A percentile compares a stretch with the other conserved stretches of the same genome.
These are phyloP conservation scores for Cryptococcus wingfieldii DNA, from an alignment of 1,284 basidiomycete genomes.

Conservation along the genomic window DNA sequence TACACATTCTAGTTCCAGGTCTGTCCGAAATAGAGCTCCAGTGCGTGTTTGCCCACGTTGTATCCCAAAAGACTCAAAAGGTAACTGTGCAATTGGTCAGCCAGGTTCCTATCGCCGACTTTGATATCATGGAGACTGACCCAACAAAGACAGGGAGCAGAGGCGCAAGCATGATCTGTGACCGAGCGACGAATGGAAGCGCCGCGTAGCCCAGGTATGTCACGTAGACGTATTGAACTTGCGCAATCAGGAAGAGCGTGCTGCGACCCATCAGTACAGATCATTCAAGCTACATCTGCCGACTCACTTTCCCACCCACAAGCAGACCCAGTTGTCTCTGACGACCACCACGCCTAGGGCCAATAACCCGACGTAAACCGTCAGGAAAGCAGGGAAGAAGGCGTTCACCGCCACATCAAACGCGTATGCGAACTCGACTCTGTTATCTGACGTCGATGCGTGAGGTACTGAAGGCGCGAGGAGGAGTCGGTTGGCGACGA, in stretches of 20 bases:
- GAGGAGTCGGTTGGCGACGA: slow-evolving; percentile 67
- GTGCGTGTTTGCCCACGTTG: slow-evolving; percentile 74
- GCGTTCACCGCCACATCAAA: slow-evolving; percentile 94
- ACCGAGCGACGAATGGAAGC: slow-evolving; percentile 82
- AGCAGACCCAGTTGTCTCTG: slow-evolving; percentile 80
- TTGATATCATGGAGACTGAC: slow-evolving; percentile 13
- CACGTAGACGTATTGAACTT: slow-evolving; percentile 80
- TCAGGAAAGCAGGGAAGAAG: slow-evolving; percentile 87
- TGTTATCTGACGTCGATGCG: slow-evolving; percentile 64
- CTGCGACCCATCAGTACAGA: slow-evolving; percentile 10
- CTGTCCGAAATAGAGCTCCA: slow-evolving; percentile 69
- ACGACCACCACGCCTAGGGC: slow-evolving; percentile 76
- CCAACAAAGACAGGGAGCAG: slow-evolving; percentile 75
- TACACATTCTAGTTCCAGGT: slow-evolving; percentile 19
- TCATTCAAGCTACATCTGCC: slow-evolving; percentile 1
- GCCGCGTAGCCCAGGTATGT: slow-evolving; percentile 81
- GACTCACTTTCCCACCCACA: slow-evolving; percentile 75
- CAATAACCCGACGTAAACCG: slow-evolving; percentile 78
- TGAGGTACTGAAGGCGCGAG: slow-evolving; percentile 61
- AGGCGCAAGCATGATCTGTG: slow-evolving; percentile 79
- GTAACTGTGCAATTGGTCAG: slow-evolving; percentile 50
- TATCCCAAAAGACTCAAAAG: slow-evolving; percentile 82
- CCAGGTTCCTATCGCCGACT: background rate
- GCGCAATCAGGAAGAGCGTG: slow-evolving; percentile 81
- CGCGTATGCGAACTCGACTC: slow-evolving; percentile 84